Evolutionary conservation across 148 eudicot species (phyloP).

Genomic region (Limonium bicolor): DNA sequence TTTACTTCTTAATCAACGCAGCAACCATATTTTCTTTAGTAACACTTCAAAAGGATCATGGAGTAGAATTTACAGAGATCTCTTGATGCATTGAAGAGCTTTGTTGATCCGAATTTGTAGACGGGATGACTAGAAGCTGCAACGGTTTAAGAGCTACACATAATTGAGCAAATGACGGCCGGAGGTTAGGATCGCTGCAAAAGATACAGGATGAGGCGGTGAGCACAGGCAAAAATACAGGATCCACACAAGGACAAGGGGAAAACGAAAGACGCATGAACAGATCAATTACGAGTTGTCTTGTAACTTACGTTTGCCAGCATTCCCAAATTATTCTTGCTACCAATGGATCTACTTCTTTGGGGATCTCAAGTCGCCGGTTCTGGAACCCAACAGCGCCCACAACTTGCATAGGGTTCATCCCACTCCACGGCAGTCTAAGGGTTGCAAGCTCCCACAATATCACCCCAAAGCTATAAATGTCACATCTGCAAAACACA

Average conservation of each 20-base stretch:
- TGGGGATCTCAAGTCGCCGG: constrained; percentile 84
- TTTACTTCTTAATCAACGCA: no score
- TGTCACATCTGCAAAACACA: constrained; percentile 66
- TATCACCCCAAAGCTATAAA: constrained; percentile 93
- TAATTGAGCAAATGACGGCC: constrained; percentile 94
- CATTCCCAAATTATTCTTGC: constrained; percentile 88
- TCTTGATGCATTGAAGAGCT: constrained; percentile 21
- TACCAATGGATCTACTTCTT: constrained; percentile 86
- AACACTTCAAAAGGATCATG: constrained; percentile 27
- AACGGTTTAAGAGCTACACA: constrained; percentile 61
- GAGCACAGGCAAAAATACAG: background rate
- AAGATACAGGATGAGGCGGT: constrained; percentile 4
- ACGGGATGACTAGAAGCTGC: constrained; percentile 3
- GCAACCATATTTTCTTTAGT: no score
- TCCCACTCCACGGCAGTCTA: constrained; percentile 89
- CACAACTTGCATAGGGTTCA: constrained; percentile 99
- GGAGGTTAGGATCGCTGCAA: constrained; percentile 72
- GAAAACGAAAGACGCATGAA: constrained; percentile 1
- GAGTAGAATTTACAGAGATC: constrained; percentile 50
- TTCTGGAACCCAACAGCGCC: constrained; percentile 99
- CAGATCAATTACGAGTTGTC: background rate
- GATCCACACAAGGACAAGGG: constrained; percentile 2
- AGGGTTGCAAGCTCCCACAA: constrained; percentile 95
- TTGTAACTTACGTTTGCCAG: constrained; percentile 92
- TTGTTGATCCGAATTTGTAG: constrained; percentile 42